These are phyloP conservation scores for Lecanicillium sp. DNA, from an alignment of 2,329 filamentous ascomycete genomes.

Conservation along the genomic window DNA sequence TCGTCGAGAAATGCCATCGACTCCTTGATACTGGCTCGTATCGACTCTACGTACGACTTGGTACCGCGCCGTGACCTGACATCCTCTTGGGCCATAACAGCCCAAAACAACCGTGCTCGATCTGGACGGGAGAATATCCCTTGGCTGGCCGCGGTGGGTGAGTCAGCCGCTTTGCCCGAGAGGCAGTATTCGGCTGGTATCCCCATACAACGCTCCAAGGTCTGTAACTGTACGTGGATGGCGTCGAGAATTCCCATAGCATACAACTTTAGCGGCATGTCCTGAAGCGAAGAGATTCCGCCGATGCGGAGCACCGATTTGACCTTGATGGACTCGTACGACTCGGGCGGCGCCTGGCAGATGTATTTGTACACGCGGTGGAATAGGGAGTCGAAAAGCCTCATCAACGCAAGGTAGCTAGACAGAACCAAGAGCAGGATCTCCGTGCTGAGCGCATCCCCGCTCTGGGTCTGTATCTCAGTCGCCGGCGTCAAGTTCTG, in stretches of 20 bases:
- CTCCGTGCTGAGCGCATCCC: slow-evolving; percentile 11
- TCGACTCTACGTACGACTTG: slow-evolving; percentile 15
- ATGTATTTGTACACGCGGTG: slow-evolving; percentile 10
- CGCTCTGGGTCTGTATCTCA: slow-evolving; percentile 1
- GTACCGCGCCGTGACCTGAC: slow-evolving; percentile 12
- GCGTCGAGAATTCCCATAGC: slow-evolving; percentile 14
- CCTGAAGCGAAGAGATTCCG: slow-evolving; percentile 14
- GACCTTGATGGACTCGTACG: slow-evolving; percentile 13
- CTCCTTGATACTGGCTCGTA: slow-evolving; percentile 14
- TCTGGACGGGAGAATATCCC: slow-evolving; percentile 13
- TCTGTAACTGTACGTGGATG: slow-evolving; percentile 13
- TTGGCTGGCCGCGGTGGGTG: background rate
- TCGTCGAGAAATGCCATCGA: slow-evolving; percentile 13
- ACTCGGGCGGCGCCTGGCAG: slow-evolving; percentile 10
- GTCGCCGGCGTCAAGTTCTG: slow-evolving; percentile 9
- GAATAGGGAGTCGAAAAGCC: slow-evolving; percentile 13
- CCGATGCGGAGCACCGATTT: slow-evolving; percentile 16
- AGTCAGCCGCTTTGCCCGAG: slow-evolving; percentile 9
- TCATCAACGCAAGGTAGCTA: slow-evolving; percentile 14
- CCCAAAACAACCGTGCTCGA: slow-evolving; percentile 12
- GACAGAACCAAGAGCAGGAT: slow-evolving; percentile 12
- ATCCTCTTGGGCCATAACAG: slow-evolving; percentile 14
- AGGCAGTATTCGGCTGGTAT: slow-evolving; percentile 14
- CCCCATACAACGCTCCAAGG: slow-evolving; percentile 13
- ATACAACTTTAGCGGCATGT: slow-evolving; percentile 15